phyloP scores from a whole-genome alignment of 73 alveolate species.

The Urostyla sp. region DNA sequence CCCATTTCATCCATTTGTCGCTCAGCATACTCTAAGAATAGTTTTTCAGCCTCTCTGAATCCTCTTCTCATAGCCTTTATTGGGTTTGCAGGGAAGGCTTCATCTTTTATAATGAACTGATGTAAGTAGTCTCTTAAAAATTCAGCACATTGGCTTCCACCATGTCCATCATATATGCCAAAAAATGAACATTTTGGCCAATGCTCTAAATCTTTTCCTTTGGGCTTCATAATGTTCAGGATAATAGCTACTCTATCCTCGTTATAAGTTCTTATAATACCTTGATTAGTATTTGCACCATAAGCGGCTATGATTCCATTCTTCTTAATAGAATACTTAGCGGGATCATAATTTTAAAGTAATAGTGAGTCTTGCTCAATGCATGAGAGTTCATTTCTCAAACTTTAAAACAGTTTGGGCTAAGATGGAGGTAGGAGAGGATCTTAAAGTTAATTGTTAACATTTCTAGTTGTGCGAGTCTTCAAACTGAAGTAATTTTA shows the following conservation, averaged over 20 bases:
- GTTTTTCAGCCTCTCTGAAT: constrained; percentile 67
- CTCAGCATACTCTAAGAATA: constrained; percentile 62
- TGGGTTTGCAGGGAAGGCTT: constrained; percentile 56
- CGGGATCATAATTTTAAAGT: constrained; percentile 60
- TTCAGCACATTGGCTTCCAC: constrained; percentile 71
- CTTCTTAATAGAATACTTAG: constrained; percentile 84
- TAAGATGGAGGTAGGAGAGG: neutral
- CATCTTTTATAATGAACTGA: constrained; percentile 60
- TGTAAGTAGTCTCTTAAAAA: constrained; percentile 64
- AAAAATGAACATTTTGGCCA: constrained; percentile 75
- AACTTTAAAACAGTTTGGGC: constrained; percentile 17
- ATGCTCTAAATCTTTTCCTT: constrained; percentile 53
- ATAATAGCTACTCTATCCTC: constrained; percentile 83
- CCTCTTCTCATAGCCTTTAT: constrained; percentile 64
- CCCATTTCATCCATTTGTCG: constrained; percentile 62
- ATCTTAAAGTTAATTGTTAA: neutral
- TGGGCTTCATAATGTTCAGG: constrained; percentile 68
- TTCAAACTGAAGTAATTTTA: constrained; percentile 27
- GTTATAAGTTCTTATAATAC: constrained; percentile 75
- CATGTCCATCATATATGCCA: constrained; percentile 72
- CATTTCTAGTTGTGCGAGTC: constrained; percentile 24
- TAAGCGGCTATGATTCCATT: constrained; percentile 90
- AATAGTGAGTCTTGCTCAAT: constrained; percentile 31
- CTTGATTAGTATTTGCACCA: constrained; percentile 95
- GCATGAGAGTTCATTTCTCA: constrained; percentile 42